Evolutionary conservation across 2,329 filamentous ascomycete species (phyloP), one percentile per base, ranked within the genome.

Genomic region (Acephala macrosclerotiorum): DNA sequence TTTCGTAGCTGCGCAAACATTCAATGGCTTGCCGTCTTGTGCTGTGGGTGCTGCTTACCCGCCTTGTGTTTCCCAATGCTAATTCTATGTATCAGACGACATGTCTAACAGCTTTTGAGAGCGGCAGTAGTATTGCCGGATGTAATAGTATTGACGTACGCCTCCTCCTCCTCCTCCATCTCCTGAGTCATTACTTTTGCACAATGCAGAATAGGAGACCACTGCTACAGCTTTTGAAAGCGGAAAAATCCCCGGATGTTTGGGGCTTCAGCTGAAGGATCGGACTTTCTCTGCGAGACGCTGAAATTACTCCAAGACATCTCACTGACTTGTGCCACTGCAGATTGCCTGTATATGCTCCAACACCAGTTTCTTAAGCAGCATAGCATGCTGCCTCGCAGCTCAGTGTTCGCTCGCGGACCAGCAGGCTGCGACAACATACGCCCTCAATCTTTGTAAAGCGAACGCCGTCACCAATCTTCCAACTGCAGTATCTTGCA

Each of bases 41-140:
- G 86, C 87, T 69, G 87, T 89, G 81, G 74, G 85, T 82, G 42
- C 22, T 36, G n/a, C n/a, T n/a, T n/a, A n/a, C n/a, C n/a, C n/a
- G n/a, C n/a, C n/a, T n/a, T n/a, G n/a, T n/a, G n/a, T n/a, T n/a
- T n/a, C 11, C 1, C 25, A 57, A 38, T 58, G 29, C 64, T 65
- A 53, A 65, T 36, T 16, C 26, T 20, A n/a, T 29, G 11, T 18
- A 38, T 14, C 18, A 79, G 77, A 71, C 73, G 70, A 42, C 66
- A 22, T 80, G 78, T 57, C 68, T 79, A 2, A 66, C 67, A 47
- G 40, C 73, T 58, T 74, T 80, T 63, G 78, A 78, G n/a, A 68
- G 73, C n/a, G 75, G 82, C 22, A 76, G 80, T 47, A 75, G 75
- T 20, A 75, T 79, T 14, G 77, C 75, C 8, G 81, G 81, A 68